These are phyloP conservation scores for Maudiozyma bulderi DNA, from an alignment of 805 yeast genomes.

Conservation along the genomic window DNA sequence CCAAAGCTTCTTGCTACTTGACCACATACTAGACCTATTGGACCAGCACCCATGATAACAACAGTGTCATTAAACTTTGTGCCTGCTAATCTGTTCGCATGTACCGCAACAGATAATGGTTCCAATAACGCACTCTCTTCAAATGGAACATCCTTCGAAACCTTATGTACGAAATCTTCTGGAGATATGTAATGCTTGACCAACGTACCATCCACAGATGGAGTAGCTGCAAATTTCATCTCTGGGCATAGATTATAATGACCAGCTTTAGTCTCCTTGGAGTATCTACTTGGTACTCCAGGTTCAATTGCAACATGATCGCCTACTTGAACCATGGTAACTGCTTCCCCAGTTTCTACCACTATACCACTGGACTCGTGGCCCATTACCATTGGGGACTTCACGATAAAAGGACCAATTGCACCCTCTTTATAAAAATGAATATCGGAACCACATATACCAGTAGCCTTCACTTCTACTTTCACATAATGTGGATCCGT, in stretches of 20 bases:
- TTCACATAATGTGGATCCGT: conserved; percentile 59
- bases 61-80: conserved; percentile 59
- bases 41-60: conserved; percentile 81
- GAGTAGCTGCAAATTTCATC: conserved; percentile 87
- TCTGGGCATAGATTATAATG: conserved; percentile 75
- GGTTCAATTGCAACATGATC: conserved; percentile 88
- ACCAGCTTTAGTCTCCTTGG: conserved; percentile 70
- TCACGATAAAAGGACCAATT: conserved; percentile 68
- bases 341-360: conserved; percentile 57
- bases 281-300: conserved; percentile 72
- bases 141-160: conserved; percentile 67
- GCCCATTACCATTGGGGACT: conserved; percentile 76
- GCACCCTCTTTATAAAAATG: conserved; percentile 74
- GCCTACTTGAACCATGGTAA: conserved; percentile 60
- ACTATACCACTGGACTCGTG: conserved; percentile 81
- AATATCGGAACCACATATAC: conserved; percentile 82
- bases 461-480: conserved; percentile 70
- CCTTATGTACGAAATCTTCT: conserved; percentile 71
- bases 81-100: conserved; percentile 56
- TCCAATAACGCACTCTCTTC: conserved; percentile 86
- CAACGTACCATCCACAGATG: conserved; percentile 76
- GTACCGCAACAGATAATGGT: conserved; percentile 82
- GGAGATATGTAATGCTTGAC: conserved; percentile 65
- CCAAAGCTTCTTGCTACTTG: conserved; percentile 69
- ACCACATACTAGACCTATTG: conserved; percentile 71